A percentile compares a stretch with the other conserved stretches of the same genome.
Evolutionary conservation across 306 rosid genomes (phyloP).

Genomic region (Adenanthera pavonina): DNA sequence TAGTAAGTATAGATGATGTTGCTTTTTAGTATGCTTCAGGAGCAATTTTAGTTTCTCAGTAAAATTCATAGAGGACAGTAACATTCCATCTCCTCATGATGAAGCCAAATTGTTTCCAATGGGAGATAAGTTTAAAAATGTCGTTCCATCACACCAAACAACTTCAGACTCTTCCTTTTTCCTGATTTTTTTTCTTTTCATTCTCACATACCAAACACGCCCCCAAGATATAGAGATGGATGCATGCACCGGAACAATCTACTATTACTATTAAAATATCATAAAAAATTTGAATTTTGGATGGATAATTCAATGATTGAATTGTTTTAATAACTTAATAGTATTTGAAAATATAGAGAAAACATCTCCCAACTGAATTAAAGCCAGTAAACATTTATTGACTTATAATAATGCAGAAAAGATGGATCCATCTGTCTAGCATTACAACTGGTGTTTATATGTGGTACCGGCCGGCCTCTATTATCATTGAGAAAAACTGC

Average conservation of each 20-base stretch:
- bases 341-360: not conserved
- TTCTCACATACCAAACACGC: too few species aligned
- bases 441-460: not conserved
- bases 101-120: not conserved
- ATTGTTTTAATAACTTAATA: not conserved
- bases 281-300: not conserved
- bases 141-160: too few species aligned
- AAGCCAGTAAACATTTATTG: not conserved
- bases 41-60: not conserved
- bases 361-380: not conserved
- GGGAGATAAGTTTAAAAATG: not conserved
- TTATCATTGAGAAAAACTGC: not conserved
- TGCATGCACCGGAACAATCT: too few species aligned
- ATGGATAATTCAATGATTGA: not conserved
- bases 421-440: conserved; percentile 8
- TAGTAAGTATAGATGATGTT: not conserved
- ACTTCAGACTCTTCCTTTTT: not conserved
- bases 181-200: not conserved
- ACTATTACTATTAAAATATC: too few species aligned
- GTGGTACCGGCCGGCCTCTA: not conserved
- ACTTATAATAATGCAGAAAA: not conserved
- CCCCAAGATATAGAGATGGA: too few species aligned
- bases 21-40: not conserved
- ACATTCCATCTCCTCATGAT: not conserved
- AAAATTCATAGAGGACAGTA: not conserved